Evolutionary conservation across 2,329 filamentous ascomycete species (phyloP), one percentile per base, ranked within the genome.

Genomic region (Cladosporium sp.): DNA sequence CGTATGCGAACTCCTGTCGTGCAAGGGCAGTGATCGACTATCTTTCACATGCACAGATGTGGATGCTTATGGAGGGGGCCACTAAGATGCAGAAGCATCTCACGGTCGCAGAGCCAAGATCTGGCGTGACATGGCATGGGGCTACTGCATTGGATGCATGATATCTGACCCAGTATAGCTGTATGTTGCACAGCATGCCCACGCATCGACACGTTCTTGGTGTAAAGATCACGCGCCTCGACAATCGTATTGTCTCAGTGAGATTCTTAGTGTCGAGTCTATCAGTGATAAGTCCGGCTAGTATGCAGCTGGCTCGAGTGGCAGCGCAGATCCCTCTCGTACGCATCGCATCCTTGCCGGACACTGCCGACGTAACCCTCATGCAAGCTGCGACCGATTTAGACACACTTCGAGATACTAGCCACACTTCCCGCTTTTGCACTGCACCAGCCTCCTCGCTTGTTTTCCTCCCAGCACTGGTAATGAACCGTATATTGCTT

Each of bases 161-260:
- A 30, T 55, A 30, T 18, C 8, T 6, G 18, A n/a, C 52, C 52
- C 18, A 30, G 51, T 30, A 30, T 30, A 34, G 52, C 49, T 55
- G 26, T 30, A 32, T 54, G 51, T 54, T 55, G 52, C 52, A 55
- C 52, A 32, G n/a, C 52, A 55, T 54, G 5, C 24, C 5, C 51
- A 54, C 26, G 52, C 52, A 55, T 21, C 15, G 52, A 55, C 52
- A 55, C 52, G 52, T 55, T 55, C 32, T 3, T n/a, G 52, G 52
- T 18, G 52, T 32, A n/a, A 21, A 55, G 11, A 32, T 55, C 52
- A 55, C 52, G 52, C 52, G 52, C 14, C 2, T 12, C 18, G 28
- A 55, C 52, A 55, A 55, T 55, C 28, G 10, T 34, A 55, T 55
- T 55, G 52, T 55, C 52, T 55, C 52, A 34, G 52, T 55, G 28